Conservation (phyloP, 495 filamentous ascomycete genomes). For the Neurospora sp. region DNA sequence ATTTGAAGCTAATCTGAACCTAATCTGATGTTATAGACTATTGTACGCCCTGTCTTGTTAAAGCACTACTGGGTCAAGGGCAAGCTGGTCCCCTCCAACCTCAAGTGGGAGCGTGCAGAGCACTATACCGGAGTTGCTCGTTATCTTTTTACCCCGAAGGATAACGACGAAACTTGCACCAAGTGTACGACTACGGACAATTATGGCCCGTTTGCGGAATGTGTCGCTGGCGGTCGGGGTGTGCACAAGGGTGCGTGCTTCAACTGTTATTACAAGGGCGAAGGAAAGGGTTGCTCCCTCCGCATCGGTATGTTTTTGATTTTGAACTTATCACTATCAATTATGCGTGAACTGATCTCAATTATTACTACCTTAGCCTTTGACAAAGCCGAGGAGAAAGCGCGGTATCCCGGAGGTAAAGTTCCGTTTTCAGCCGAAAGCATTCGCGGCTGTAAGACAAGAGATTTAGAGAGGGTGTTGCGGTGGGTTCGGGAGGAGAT, state of each 20-base stretch:
- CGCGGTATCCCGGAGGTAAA: fast-evolving
- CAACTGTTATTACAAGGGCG: not conserved
- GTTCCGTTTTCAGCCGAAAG: no score
- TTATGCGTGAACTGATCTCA: no score
- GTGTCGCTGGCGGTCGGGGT: not conserved
- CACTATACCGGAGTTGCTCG: not conserved
- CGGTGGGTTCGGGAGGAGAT: no score
- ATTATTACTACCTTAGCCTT: no score
- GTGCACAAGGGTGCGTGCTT: not conserved
- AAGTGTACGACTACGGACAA: not conserved
- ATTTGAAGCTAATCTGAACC: no score
- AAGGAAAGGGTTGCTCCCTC: not conserved
- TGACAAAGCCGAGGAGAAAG: no score
- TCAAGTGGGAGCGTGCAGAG: not conserved
- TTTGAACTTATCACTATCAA: no score
- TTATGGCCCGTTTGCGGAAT: not conserved
- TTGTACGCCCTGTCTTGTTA: not conserved
- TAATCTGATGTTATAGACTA: no score
- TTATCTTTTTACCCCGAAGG: not conserved
- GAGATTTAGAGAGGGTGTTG: no score
- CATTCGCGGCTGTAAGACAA: no score
- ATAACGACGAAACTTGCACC: not conserved
- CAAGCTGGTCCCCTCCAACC: not conserved
- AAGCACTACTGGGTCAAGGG: not conserved
- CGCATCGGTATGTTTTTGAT: not conserved